phyloP scores from a whole-genome alignment of 2,329 filamentous ascomycete genomes.

The Aurifilum marmelostoma region DNA sequence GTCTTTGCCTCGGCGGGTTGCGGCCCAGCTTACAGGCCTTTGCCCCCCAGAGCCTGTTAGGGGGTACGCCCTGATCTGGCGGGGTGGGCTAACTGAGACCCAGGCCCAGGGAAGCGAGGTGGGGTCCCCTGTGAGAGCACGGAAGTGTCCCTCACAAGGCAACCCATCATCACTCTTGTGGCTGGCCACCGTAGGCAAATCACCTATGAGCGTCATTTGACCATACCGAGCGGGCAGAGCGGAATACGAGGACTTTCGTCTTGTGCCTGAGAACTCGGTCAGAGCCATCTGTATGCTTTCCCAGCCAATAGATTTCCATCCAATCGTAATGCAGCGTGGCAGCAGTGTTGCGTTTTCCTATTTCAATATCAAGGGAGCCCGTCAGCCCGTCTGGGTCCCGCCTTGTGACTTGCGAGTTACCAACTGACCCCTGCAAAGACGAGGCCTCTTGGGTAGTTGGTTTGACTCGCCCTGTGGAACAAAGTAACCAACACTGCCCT shows the following conservation, averaged over 20 bases:
- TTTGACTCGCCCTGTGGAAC: slow-evolving; percentile 10
- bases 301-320: neutral
- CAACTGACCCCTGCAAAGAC: neutral
- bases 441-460: neutral
- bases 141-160: neutral
- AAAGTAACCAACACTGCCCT: neutral
- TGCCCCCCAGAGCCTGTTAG: neutral
- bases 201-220: neutral
- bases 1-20: slow-evolving; percentile 6
- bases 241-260: neutral
- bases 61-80: neutral
- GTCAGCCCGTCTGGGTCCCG: neutral
- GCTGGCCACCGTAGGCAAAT: neutral
- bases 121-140: neutral
- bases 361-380: neutral
- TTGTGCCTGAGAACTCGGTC: neutral
- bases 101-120: neutral
- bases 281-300: neutral
- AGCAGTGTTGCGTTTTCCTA: neutral
- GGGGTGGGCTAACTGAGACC: neutral
- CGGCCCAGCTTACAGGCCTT: neutral
- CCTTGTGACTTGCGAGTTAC: neutral
- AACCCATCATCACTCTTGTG: neutral
- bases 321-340: neutral
- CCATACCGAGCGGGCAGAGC: neutral